These are phyloP conservation scores for Orbilia ellipsospora DNA, from an alignment of 2,329 filamentous ascomycete species.

Conservation along the genomic window DNA sequence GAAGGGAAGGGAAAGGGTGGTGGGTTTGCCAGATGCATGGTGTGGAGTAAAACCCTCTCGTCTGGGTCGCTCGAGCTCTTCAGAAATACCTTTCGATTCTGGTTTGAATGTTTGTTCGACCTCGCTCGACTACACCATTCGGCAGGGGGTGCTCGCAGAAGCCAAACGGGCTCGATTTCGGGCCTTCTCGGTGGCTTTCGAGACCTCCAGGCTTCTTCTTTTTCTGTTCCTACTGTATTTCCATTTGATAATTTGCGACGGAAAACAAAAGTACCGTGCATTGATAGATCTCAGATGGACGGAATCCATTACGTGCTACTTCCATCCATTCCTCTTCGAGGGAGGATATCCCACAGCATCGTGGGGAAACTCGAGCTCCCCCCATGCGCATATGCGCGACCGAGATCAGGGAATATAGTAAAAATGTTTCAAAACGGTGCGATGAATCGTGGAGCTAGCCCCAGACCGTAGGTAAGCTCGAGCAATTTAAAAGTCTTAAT, in stretches of 20 bases:
- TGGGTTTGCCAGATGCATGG: conserved; percentile 22
- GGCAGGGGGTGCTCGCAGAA: conserved; percentile 15
- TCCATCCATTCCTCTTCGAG: too few species aligned
- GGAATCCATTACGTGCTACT: conserved; percentile 15
- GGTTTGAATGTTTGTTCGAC: conserved; percentile 7
- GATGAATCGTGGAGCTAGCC: conserved; percentile 24
- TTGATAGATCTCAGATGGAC: conserved; percentile 7
- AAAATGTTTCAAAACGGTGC: background rate
- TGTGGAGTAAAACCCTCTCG: conserved; percentile 22
- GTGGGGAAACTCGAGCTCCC: background rate
- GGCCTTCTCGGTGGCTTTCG: conserved; percentile 13
- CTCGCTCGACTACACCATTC: background rate
- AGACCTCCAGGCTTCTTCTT: conserved; percentile 12
- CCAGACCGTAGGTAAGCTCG: background rate
- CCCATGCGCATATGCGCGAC: background rate
- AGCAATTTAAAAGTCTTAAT: conserved; percentile 24
- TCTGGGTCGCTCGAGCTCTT: conserved; percentile 39
- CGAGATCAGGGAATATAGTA: too few species aligned
- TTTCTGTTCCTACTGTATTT: background rate
- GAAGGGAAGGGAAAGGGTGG: conserved; percentile 6
- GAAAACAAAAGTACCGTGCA: background rate
- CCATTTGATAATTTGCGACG: background rate
- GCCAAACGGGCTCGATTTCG: conserved; percentile 42
- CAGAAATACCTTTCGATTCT: conserved; percentile 1
- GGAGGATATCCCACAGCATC: background rate